Percentiles rank a stretch among this genome's conserved stretches.
These are phyloP conservation scores for Boeremia lycopersici DNA, from an alignment of 2,329 filamentous ascomycete species.

Conservation along the genomic window DNA sequence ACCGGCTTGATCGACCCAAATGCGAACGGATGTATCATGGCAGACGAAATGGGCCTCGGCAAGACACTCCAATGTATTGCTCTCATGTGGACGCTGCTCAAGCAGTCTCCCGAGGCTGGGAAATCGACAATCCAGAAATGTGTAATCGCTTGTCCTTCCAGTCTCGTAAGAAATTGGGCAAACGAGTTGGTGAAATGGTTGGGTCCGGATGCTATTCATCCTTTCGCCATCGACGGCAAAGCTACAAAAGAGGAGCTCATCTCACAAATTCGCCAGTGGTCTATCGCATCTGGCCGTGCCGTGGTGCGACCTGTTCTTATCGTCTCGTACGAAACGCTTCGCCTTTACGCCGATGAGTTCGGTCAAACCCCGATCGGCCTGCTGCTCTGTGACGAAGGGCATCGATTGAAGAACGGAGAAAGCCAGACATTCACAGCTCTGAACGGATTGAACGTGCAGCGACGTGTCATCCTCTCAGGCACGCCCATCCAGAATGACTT, in stretches of 20 bases:
- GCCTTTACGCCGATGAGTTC: constrained; percentile 87
- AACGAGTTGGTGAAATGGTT: constrained; percentile 98
- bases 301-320: constrained; percentile 94
- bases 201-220: constrained; percentile 84
- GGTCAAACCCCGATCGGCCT: constrained; percentile 89
- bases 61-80: constrained; percentile 98
- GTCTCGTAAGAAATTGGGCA: constrained; percentile 96
- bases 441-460: constrained; percentile 86
- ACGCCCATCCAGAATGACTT: constrained; percentile 98
- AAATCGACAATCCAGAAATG: constrained; percentile 94
- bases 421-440: constrained; percentile 93
- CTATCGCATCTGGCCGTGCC: constrained; percentile 84
- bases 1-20: constrained; percentile 95
- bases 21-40: constrained; percentile 98
- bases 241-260: constrained; percentile 92
- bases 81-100: constrained; percentile 93
- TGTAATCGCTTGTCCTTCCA: constrained; percentile 95
- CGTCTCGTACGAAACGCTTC: constrained; percentile 94
- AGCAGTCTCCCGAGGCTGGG: constrained; percentile 94
- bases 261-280: constrained; percentile 91
- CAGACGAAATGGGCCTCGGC: constrained; percentile 97
- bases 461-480: constrained; percentile 92
- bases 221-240: constrained; percentile 97
- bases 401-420: constrained; percentile 95
- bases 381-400: constrained; percentile 94